phyloP scores from a whole-genome alignment of 305 asterid genomes.

The Salvia sclarea region DNA sequence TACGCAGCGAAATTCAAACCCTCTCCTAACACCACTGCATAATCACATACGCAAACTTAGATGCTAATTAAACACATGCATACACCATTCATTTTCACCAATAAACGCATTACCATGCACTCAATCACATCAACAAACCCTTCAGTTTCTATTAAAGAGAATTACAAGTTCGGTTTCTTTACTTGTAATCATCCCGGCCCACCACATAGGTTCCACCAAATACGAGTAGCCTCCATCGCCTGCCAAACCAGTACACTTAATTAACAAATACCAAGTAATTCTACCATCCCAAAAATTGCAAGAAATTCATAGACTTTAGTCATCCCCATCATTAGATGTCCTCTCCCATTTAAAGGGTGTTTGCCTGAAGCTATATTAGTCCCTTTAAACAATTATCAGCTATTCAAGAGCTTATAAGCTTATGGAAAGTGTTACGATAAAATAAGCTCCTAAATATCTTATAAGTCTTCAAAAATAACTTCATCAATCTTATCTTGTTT shows the following conservation, averaged over 20 bases:
- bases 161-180: conserved; percentile 20
- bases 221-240: conserved; percentile 81
- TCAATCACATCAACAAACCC: background rate
- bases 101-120: background rate
- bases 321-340: too few species aligned
- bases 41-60: background rate
- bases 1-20: conserved; percentile 83
- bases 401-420: too few species aligned
- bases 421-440: too few species aligned
- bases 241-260: conserved; percentile 28
- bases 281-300: background rate
- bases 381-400: too few species aligned
- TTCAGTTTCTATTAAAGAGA: too few species aligned
- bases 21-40: conserved; percentile 80
- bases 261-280: conserved; percentile 3
- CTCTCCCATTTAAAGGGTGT: too few species aligned
- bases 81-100: background rate
- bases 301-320: too few species aligned
- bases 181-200: conserved; percentile 80
- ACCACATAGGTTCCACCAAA: conserved; percentile 73
- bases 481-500: too few species aligned
- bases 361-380: too few species aligned
- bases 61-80: background rate
- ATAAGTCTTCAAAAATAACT: too few species aligned
- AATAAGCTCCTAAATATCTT: too few species aligned